Percentiles rank a stretch among this genome's conserved stretches.
These are phyloP conservation scores for Plectosphaerella sp. DNA, from an alignment of 2,329 filamentous ascomycete genomes.

Conservation along the genomic window DNA sequence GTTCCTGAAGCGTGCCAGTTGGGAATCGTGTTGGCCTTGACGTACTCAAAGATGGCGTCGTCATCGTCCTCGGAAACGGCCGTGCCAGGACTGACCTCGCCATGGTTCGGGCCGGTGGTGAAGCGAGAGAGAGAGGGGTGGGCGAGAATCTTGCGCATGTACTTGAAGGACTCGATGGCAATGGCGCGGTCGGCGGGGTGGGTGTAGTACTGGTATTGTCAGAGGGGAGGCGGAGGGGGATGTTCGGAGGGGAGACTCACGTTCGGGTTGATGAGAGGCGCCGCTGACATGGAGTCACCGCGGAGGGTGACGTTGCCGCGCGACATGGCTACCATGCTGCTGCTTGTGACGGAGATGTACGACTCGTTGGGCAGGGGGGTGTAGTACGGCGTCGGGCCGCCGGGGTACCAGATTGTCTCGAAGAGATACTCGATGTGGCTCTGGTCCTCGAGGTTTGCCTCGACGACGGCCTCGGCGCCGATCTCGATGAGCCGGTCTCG, in stretches of 20 bases:
- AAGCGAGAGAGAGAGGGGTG: conserved; percentile 17
- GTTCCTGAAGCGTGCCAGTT: conserved; percentile 43
- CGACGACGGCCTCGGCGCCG: conserved; percentile 14
- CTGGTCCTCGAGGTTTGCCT: conserved; percentile 15
- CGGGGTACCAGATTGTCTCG: conserved; percentile 20
- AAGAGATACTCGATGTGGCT: conserved; percentile 21
- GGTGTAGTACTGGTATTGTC: conserved; percentile 15
- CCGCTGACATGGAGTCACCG: conserved; percentile 14
- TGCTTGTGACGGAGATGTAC: conserved; percentile 18
- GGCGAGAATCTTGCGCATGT: conserved; percentile 22
- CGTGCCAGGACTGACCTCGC: conserved; percentile 16
- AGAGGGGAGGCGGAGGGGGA: neutral
- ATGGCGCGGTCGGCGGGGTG: conserved; percentile 22
- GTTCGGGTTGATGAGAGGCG: conserved; percentile 17
- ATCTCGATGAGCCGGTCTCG: conserved; percentile 12
- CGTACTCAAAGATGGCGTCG: conserved; percentile 18
- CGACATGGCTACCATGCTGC: conserved; percentile 18
- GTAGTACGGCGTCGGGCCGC: conserved; percentile 19
- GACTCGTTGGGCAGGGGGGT: conserved; percentile 16
- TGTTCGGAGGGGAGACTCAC: conserved; percentile 5
- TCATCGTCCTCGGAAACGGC: conserved; percentile 16
- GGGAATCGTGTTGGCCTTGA: conserved; percentile 20
- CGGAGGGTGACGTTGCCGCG: conserved; percentile 15
- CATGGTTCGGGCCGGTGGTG: conserved; percentile 16
- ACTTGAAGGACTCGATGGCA: conserved; percentile 24